Conservation (phyloP, 2,329 filamentous ascomycete genomes). For the Exophiala sp. region DNA sequence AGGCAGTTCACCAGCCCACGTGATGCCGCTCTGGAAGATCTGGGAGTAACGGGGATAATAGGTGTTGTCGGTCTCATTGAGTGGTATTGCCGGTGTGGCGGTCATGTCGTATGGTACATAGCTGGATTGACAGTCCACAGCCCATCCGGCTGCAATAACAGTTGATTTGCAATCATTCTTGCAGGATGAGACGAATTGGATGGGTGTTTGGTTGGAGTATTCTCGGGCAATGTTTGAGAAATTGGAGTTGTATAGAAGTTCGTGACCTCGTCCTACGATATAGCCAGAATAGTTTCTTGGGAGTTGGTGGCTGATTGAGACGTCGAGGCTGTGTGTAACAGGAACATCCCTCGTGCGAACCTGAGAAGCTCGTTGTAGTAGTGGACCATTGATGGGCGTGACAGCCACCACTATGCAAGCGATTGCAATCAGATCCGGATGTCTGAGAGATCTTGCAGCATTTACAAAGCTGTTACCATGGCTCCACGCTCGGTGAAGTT, state of each 20-base stretch:
- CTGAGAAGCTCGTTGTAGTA: slow-evolving; percentile 21
- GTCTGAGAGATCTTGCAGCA: slow-evolving; percentile 8
- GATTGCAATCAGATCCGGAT: slow-evolving; percentile 19
- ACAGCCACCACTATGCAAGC: slow-evolving; percentile 16
- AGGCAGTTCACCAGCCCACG: background rate
- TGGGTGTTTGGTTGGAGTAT: background rate
- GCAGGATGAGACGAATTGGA: background rate
- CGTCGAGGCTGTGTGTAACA: background rate
- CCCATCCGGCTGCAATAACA: slow-evolving; percentile 15
- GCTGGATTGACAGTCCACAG: slow-evolving; percentile 14
- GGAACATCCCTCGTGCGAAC: background rate
- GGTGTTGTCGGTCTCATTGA: too few species aligned
- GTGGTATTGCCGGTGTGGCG: too few species aligned
- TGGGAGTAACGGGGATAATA: too few species aligned
- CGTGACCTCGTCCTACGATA: slow-evolving; percentile 5
- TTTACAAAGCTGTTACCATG: slow-evolving; percentile 18
- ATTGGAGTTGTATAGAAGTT: background rate
- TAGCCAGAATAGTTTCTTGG: slow-evolving; percentile 7
- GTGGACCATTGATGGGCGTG: slow-evolving; percentile 15
- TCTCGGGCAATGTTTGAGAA: background rate
- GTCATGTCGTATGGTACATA: background rate
- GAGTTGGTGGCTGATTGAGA: background rate
- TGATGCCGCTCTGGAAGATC: too few species aligned
- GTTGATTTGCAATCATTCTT: background rate
- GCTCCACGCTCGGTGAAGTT: slow-evolving; percentile 20